A percentile compares a stretch with the other conserved stretches of the same genome.
Evolutionary conservation across 2,329 filamentous ascomycete species (phyloP).

Genomic region (Fusarium marasasianum): DNA sequence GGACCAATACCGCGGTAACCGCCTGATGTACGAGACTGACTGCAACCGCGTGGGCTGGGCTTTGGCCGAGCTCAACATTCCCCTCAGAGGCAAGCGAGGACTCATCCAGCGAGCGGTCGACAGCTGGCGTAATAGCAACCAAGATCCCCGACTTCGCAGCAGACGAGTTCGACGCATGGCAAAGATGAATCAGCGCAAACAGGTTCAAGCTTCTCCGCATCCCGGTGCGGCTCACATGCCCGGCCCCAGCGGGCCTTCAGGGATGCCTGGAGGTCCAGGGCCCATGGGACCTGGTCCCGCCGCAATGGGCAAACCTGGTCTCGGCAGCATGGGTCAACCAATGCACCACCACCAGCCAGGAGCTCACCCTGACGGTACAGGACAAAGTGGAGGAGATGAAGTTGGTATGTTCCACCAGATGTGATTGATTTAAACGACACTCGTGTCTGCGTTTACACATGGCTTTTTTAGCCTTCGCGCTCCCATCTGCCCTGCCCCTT

Average conservation of each 20-base stretch:
- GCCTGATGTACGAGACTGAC: conserved; percentile 95
- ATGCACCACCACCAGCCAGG: conserved; percentile 73
- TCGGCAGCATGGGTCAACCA: conserved; percentile 71
- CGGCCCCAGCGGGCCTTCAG: conserved; percentile 71
- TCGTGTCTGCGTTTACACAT: conserved; percentile 52
- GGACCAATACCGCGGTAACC: conserved; percentile 95
- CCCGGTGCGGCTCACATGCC: conserved; percentile 70
- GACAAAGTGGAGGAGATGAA: conserved; percentile 78
- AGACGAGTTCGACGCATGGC: conserved; percentile 93
- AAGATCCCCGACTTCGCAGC: conserved; percentile 90
- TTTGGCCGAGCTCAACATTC: conserved; percentile 89
- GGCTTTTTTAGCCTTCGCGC: conserved; percentile 34
- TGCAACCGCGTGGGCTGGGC: conserved; percentile 99
- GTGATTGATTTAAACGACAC: conserved; percentile 62
- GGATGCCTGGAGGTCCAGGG: conserved; percentile 69
- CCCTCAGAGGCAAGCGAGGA: conserved; percentile 90
- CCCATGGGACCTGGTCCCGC: conserved; percentile 67
- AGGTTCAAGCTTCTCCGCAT: conserved; percentile 68
- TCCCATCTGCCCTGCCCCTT: conserved; percentile 29
- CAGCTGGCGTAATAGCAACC: conserved; percentile 99
- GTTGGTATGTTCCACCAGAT: conserved; percentile 99
- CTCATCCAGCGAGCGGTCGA: conserved; percentile 97
- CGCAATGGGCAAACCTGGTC: conserved; percentile 72
- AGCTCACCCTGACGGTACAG: conserved; percentile 59
- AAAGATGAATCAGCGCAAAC: conserved; percentile 91